These are phyloP conservation scores for Dactylellina drechsleri DNA, from an alignment of 2,329 filamentous ascomycete species.

Conservation along the genomic window DNA sequence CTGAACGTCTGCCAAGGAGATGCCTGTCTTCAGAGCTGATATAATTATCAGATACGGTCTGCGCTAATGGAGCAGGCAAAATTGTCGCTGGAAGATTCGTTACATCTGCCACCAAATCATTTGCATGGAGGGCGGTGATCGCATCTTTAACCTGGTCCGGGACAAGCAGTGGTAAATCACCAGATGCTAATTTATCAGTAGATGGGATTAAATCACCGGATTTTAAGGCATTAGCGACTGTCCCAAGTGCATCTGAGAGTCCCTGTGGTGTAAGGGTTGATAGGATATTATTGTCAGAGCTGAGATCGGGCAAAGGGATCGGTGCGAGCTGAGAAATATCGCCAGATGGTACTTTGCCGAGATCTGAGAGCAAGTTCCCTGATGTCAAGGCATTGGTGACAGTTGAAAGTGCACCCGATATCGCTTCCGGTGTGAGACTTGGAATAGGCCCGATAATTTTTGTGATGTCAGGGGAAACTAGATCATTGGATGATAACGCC, in stretches of 20 bases:
- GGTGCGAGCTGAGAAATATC: slow-evolving; percentile 11
- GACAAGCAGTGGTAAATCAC: slow-evolving; percentile 12
- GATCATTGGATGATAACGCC: slow-evolving; percentile 24
- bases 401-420: slow-evolving; percentile 39
- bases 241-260: slow-evolving; percentile 24
- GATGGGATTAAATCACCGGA: slow-evolving; percentile 27
- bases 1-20: slow-evolving; percentile 3
- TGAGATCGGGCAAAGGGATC: slow-evolving; percentile 9
- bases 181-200: slow-evolving; percentile 7
- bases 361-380: slow-evolving; percentile 22
- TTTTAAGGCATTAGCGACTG: slow-evolving; percentile 29
- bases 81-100: slow-evolving; percentile 29
- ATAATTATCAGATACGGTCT: slow-evolving; percentile 33
- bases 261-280: slow-evolving; percentile 20
- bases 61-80: slow-evolving; percentile 24
- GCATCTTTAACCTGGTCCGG: slow-evolving; percentile 34
- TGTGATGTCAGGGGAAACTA: slow-evolving; percentile 14
- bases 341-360: background rate
- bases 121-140: slow-evolving; percentile 27
- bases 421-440: slow-evolving; percentile 7
- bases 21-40: slow-evolving; percentile 16
- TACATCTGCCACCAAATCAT: slow-evolving; percentile 44
- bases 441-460: background rate
- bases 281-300: background rate
- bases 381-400: slow-evolving; percentile 44